A percentile compares a stretch with the other conserved stretches of the same genome.
Conservation (phyloP, 2,329 filamentous ascomycete genomes). For the Didymella exigua region DNA sequence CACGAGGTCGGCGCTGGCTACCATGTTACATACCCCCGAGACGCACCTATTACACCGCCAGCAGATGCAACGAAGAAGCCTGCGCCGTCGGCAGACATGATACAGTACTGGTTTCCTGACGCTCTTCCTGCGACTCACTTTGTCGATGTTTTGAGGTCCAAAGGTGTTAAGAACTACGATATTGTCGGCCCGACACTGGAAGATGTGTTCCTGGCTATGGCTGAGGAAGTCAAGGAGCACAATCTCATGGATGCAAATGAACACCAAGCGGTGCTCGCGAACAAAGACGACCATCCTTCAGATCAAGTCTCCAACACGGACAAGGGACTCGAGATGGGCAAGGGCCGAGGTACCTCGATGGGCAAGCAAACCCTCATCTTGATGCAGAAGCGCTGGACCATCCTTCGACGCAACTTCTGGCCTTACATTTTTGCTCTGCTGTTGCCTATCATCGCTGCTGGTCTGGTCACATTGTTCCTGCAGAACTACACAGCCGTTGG, state of each 20-base stretch:
- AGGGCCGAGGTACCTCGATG: conserved; percentile 73
- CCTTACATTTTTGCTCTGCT: conserved; percentile 76
- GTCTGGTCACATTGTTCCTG: conserved; percentile 78
- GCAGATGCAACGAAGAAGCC: conserved; percentile 50
- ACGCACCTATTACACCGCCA: conserved; percentile 58
- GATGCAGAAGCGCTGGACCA: conserved; percentile 76
- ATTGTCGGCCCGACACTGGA: conserved; percentile 90
- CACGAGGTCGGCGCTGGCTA: conserved; percentile 83
- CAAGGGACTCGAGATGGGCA: conserved; percentile 58
- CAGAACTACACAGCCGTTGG: conserved; percentile 59
- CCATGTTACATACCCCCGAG: conserved; percentile 60
- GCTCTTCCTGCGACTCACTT: conserved; percentile 74
- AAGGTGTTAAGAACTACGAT: conserved; percentile 75
- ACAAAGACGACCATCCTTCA: conserved; percentile 28
- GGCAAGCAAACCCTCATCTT: conserved; percentile 73
- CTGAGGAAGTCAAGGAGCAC: conserved; percentile 74
- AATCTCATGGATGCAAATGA: conserved; percentile 37
- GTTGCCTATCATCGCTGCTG: conserved; percentile 79
- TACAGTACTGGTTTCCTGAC: conserved; percentile 72
- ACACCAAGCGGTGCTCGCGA: conserved; percentile 19
- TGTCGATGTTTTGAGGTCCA: conserved; percentile 70
- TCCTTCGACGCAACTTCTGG: conserved; percentile 78
- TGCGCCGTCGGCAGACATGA: conserved; percentile 63
- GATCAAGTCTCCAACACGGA: conserved; percentile 41
- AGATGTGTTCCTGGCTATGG: conserved; percentile 86